phyloP scores from a whole-genome alignment of 2,329 filamentous ascomycete species.

The Nemania sp. region DNA sequence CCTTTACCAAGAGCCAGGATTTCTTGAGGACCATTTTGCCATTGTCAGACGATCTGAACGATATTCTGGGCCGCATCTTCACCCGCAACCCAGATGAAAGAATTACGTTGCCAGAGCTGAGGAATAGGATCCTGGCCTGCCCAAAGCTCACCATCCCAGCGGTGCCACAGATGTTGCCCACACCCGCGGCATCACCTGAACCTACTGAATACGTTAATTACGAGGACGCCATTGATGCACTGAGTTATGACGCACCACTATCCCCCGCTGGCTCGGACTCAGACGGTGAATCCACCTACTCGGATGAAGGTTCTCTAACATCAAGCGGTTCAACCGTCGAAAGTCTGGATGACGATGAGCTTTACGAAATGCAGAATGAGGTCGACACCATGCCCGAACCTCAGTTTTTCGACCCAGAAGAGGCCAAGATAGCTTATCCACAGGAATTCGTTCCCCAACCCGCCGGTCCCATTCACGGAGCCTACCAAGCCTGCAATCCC shows the following conservation, averaged over 20 bases:
- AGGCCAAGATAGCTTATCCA: conserved; percentile 46
- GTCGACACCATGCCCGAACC: conserved; percentile 45
- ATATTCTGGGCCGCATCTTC: conserved; percentile 85
- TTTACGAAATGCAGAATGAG: conserved; percentile 49
- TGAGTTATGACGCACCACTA: conserved; percentile 49
- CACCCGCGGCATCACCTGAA: conserved; percentile 49
- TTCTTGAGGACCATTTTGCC: conserved; percentile 94
- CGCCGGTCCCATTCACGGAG: conserved; percentile 39
- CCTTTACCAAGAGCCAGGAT: conserved; percentile 79
- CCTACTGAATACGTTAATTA: conserved; percentile 51
- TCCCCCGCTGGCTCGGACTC: conserved; percentile 54
- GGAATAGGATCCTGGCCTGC: conserved; percentile 75
- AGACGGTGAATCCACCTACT: conserved; percentile 49
- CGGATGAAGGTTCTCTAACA: conserved; percentile 59
- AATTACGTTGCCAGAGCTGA: conserved; percentile 79
- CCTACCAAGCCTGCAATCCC: conserved; percentile 42
- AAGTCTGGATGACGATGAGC: conserved; percentile 53
- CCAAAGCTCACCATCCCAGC: conserved; percentile 66
- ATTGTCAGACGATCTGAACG: conserved; percentile 84
- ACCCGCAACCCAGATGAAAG: conserved; percentile 80
- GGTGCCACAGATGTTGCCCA: conserved; percentile 41
- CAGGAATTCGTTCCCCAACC: conserved; percentile 55
- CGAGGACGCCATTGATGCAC: conserved; percentile 52
- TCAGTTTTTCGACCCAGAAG: conserved; percentile 52
- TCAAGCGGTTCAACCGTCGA: conserved; percentile 58